Conservation (phyloP, 2,329 filamentous ascomycete genomes). For the Nakataea oryzae region DNA sequence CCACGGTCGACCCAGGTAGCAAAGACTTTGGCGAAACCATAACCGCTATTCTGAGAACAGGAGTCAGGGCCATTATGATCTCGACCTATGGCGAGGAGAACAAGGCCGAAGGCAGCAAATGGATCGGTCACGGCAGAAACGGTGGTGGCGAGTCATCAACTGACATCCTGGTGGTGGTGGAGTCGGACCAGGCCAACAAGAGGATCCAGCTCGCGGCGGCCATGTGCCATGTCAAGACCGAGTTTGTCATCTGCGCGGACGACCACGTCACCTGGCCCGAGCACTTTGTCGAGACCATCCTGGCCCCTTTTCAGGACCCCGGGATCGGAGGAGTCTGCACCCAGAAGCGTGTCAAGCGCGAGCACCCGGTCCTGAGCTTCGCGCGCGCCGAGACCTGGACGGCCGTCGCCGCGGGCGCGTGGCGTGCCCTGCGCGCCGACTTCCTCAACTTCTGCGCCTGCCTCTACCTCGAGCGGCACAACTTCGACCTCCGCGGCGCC, state of each 20-base stretch:
- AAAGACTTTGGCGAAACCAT: conserved; percentile 21
- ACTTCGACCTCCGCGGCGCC: conserved; percentile 47
- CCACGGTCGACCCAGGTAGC: conserved; percentile 34
- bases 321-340: conserved; percentile 44
- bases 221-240: conserved; percentile 23
- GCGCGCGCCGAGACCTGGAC: conserved; percentile 1
- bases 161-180: conserved; percentile 17
- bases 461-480: conserved; percentile 50
- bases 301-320: conserved; percentile 32
- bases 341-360: conserved; percentile 39
- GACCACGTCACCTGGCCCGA: conserved; percentile 41
- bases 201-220: conserved; percentile 34
- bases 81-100: conserved; percentile 29
- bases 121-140: conserved; percentile 9
- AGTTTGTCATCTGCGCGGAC: conserved; percentile 35
- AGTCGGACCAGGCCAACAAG: conserved; percentile 27
- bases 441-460: conserved; percentile 46
- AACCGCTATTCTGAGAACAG: conserved; percentile 23
- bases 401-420: conserved; percentile 11
- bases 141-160: conserved; percentile 9
- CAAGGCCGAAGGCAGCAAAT: conserved; percentile 3
- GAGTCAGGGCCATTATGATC: conserved; percentile 27
- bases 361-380: conserved; percentile 3
- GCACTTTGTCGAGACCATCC: conserved; percentile 26
- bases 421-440: conserved; percentile 8